Evolutionary conservation across 73 alveolate genomes (phyloP).

Genomic region (Urostyla sp.): DNA sequence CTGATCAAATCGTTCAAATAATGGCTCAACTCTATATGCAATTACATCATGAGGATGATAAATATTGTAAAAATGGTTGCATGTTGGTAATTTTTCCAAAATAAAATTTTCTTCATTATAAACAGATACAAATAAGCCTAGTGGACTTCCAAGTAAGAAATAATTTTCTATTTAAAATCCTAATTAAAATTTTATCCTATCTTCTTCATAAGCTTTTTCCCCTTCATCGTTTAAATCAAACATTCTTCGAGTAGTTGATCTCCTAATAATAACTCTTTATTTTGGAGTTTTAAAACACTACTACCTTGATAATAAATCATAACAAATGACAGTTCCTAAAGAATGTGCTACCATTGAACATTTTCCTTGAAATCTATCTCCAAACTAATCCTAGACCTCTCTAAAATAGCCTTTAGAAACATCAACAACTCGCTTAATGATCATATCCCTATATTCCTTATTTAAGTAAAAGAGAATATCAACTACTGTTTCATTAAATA

Average conservation of each 20-base stretch:
- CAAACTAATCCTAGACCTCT: background rate
- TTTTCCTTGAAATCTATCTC: conserved; percentile 39
- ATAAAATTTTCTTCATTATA: conserved; percentile 51
- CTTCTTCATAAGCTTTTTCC: background rate
- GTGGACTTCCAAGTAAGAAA: conserved; percentile 47
- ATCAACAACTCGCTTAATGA: conserved; percentile 9
- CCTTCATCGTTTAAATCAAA: background rate
- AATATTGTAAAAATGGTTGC: conserved; percentile 58
- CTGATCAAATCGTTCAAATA: background rate
- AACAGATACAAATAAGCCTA: conserved; percentile 30
- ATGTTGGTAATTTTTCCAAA: conserved; percentile 21
- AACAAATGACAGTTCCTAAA: conserved; percentile 46
- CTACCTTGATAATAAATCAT: conserved; percentile 47
- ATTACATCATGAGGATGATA: conserved; percentile 72
- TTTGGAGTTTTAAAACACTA: no score
- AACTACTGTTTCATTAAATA: conserved; percentile 54
- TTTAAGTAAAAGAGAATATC: conserved; percentile 46
- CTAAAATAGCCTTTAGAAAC: conserved; percentile 12
- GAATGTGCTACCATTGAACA: conserved; percentile 34
- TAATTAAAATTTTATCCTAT: conserved; percentile 5
- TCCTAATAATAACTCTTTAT: background rate
- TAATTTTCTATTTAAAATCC: conserved; percentile 40
- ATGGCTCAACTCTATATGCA: conserved; percentile 73
- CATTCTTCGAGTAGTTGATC: background rate
- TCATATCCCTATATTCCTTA: conserved; percentile 12